Evolutionary conservation across 495 filamentous ascomycete genomes (phyloP).

Genomic region (Talaromyces wortmannii): DNA sequence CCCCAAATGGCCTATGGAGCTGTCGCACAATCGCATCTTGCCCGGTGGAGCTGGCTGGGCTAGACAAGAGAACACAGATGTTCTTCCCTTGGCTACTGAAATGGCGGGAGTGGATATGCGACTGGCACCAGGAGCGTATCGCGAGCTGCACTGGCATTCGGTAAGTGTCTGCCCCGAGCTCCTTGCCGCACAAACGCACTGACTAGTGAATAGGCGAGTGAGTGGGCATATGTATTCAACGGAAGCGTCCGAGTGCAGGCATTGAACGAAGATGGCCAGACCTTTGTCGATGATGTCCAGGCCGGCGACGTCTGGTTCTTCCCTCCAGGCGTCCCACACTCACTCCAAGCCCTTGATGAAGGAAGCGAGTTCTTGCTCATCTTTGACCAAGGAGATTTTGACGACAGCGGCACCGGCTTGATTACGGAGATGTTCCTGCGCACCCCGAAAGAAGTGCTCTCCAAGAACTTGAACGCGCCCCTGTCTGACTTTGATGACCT

Average conservation of each 20-base stretch:
- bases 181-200: no score
- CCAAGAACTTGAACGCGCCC: conserved; percentile 44
- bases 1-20: conserved; percentile 53
- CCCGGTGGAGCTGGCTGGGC: conserved; percentile 48
- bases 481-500: conserved; percentile 37
- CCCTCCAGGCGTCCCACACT: conserved; percentile 48
- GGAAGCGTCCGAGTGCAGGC: conserved; percentile 45
- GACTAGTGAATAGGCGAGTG: conserved; percentile 17
- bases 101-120: conserved; percentile 66
- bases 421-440: conserved; percentile 45
- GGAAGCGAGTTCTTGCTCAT: conserved; percentile 52
- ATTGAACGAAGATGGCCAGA: conserved; percentile 44
- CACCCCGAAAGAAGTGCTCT: conserved; percentile 44
- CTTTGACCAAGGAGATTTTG: conserved; percentile 51
- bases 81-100: conserved; percentile 45
- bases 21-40: conserved; percentile 47
- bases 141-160: conserved; percentile 58
- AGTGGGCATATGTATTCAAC: conserved; percentile 50
- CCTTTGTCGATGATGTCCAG: conserved; percentile 47
- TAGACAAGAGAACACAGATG: conserved; percentile 46
- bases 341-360: conserved; percentile 45
- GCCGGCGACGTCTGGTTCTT: conserved; percentile 58
- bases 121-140: conserved; percentile 46
- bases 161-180: conserved; percentile 3
- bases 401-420: conserved; percentile 49